phyloP scores from a whole-genome alignment of 306 rosid genomes.

The Sophora flavescens region DNA sequence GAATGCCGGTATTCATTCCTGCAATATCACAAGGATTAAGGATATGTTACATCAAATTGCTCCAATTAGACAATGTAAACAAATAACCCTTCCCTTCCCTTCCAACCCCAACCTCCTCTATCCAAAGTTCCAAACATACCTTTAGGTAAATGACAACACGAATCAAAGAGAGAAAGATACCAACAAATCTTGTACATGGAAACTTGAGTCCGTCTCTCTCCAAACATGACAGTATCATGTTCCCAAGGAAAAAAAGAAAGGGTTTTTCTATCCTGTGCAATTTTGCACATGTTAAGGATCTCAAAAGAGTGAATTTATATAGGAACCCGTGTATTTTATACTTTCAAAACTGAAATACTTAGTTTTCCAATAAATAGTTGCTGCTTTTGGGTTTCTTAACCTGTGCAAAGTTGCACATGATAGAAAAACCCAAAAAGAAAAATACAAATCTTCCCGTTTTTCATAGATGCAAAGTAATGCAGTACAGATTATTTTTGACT shows the following conservation, averaged over 20 bases:
- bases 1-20: slow-evolving; percentile 99
- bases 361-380: too few relatives aligned
- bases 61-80: slow-evolving; percentile 16
- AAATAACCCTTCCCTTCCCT: neutral
- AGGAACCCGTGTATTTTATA: too few relatives aligned
- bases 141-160: slow-evolving; percentile 12
- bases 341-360: too few relatives aligned
- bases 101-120: neutral
- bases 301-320: too few relatives aligned
- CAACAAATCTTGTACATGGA: neutral
- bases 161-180: slow-evolving; percentile 6
- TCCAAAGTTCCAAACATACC: neutral
- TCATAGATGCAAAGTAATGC: slow-evolving; percentile 20
- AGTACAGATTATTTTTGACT: slow-evolving; percentile 4
- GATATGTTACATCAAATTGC: slow-evolving; percentile 34
- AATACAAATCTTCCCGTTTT: slow-evolving; percentile 24
- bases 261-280: too few relatives aligned
- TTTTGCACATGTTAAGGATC: too few relatives aligned
- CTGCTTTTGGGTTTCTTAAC: too few relatives aligned
- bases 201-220: slow-evolving; percentile 10
- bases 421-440: too few relatives aligned
- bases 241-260: slow-evolving; percentile 27
- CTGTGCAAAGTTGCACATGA: too few relatives aligned
- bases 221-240: slow-evolving; percentile 22
- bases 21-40: slow-evolving; percentile 45